Base-by-base conservation (phyloP, 2,329 filamentous ascomycete species). In the Corynespora cassiicola region DNA sequence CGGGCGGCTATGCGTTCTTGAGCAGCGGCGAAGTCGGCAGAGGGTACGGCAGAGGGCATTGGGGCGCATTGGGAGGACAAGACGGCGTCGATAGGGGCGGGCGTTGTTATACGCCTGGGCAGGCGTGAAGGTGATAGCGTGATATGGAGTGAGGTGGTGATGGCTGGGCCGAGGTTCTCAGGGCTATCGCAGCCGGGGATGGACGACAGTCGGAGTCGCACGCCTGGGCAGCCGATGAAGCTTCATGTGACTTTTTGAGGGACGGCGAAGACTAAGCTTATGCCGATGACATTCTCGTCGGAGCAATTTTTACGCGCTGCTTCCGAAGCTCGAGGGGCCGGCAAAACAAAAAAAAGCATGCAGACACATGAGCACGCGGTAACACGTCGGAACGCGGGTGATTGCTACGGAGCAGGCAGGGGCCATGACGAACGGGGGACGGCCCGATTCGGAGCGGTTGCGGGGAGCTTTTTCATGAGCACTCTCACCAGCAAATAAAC, bases 1-100 rank as follows among this genome's bases (percentile, higher is more conserved):
- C 90, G 88, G 56, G 87, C 86, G 52, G 87, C 80, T 45, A 96
- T 84, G 66, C 91, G 88, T 73, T 88, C 81, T 75, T 96, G 91
- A 52, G 92, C 92, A 68, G 89, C 86, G 69, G 88, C 86, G 73
- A 96, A 96, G 71, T 87, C 87, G 63, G 79, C 74, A 38, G 77
- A 75, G 51, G 74, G 78, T 78, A 81, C 80, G 35, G 18, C n/a
- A n/a, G 36, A 10, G 39, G 52, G 58, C 63, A 67, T 67, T 52
- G 46, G 42, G 42, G 44, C 31, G 36, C 53, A 58, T 56, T 48
- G 49, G 38, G 35, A 32, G 12, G 14, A 27, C n/a, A 30, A 14
- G 19, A 19, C 21, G 4, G 34, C 11, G 19, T 25, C 23, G 20
- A 27, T 10, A 30, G 30, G 25, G 10, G 29, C 17, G 19, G 20